phyloP scores from a whole-genome alignment of 2,329 filamentous ascomycete genomes.

The Dryadomyces quercus-mongolicae region DNA sequence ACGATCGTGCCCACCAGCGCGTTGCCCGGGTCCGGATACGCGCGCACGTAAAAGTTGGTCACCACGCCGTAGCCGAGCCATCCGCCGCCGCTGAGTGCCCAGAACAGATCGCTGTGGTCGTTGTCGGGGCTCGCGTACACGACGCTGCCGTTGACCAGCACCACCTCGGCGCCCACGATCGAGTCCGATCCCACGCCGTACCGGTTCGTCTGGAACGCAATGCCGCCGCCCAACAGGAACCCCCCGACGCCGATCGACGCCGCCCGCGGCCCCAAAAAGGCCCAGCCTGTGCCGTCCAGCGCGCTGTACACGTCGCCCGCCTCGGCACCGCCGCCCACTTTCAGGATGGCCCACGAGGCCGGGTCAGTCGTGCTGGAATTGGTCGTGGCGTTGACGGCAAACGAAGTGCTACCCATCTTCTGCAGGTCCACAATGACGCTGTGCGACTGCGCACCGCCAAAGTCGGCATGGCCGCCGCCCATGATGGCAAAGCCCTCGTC shows the following conservation, averaged over 20 bases:
- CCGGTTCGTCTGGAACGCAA: conserved; percentile 4
- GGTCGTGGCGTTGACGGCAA: neutral
- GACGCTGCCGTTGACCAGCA: conserved; percentile 3
- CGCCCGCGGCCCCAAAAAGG: conserved; percentile 15
- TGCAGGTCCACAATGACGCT: conserved; percentile 3
- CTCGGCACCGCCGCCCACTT: conserved; percentile 17
- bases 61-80: conserved; percentile 52
- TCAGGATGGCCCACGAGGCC: conserved; percentile 13
- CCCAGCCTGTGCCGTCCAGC: conserved; percentile 11
- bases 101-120: conserved; percentile 10
- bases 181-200: conserved; percentile 4
- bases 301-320: conserved; percentile 15
- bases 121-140: conserved; percentile 2
- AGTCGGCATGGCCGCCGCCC: conserved; percentile 3
- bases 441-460: conserved; percentile 2
- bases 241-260: conserved; percentile 16
- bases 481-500: conserved; percentile 4
- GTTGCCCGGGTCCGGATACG: conserved; percentile 25
- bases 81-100: conserved; percentile 11
- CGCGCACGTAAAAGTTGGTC: conserved; percentile 41
- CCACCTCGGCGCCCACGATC: conserved; percentile 5
- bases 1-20: neutral
- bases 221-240: conserved; percentile 14
- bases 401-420: neutral
- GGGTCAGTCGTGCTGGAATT: neutral